A percentile compares a stretch with the other conserved stretches of the same genome.
phyloP scores from a whole-genome alignment of 306 rosid species.

The barrel medic (Medicago truncatula) region MtrunA17r5.0-ANR NC_053042.1:1479001-1479500 shows the following conservation, averaged over 20 bases:
- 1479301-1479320: too few relatives aligned
- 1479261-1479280: background rate
- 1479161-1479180: background rate
- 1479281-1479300: too few relatives aligned
- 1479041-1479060: background rate
- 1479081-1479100: background rate
- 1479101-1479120: background rate
- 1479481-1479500: too few relatives aligned
- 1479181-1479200: background rate
- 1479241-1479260: background rate
- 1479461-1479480: background rate
- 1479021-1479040: background rate
- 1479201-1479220: constrained; percentile 5
- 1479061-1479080: background rate
- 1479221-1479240: background rate
- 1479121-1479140: background rate
- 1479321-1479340: background rate
- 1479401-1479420: background rate
- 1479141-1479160: background rate
- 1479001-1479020: background rate
- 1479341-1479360: background rate
- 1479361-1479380: background rate
- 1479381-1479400: background rate
- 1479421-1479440: background rate
- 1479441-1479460: background rate